Conservation (phyloP, 495 filamentous ascomycete species). For the Tuber brumale region DNA sequence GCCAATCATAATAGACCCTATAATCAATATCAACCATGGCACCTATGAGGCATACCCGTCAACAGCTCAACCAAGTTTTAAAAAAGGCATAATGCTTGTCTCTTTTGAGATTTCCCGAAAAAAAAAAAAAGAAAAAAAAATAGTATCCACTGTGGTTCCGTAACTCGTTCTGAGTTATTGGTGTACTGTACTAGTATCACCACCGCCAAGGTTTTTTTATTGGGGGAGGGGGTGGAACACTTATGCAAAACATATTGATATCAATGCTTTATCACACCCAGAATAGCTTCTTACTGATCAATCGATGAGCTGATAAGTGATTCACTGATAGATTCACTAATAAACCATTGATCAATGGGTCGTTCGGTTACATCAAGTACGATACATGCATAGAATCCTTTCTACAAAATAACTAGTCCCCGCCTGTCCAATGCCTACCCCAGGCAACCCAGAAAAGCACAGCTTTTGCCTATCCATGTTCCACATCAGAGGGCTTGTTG, state of each 20-base stretch:
- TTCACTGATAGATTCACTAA: background rate
- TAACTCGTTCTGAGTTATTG: no score
- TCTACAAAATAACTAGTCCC: background rate
- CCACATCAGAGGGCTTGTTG: background rate
- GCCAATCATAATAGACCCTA: background rate
- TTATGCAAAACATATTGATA: no score
- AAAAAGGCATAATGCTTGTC: background rate
- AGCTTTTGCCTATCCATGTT: background rate
- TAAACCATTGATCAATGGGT: background rate
- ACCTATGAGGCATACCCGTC: background rate
- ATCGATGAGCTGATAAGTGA: background rate
- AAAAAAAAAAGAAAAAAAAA: no score
- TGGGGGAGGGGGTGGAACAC: no score
- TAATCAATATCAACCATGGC: background rate
- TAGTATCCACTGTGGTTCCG: no score
- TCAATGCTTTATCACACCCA: no score
- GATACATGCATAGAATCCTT: background rate
- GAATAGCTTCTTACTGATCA: background rate
- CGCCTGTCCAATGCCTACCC: background rate
- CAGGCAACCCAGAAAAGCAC: background rate
- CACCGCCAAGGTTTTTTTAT: background rate
- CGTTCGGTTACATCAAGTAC: background rate
- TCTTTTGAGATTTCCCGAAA: background rate
- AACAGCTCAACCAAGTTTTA: background rate
- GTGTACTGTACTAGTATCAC: no score